Evolutionary conservation across 164 flowering plant genomes (phyloP).

Genomic region (Annona cherimola): DNA sequence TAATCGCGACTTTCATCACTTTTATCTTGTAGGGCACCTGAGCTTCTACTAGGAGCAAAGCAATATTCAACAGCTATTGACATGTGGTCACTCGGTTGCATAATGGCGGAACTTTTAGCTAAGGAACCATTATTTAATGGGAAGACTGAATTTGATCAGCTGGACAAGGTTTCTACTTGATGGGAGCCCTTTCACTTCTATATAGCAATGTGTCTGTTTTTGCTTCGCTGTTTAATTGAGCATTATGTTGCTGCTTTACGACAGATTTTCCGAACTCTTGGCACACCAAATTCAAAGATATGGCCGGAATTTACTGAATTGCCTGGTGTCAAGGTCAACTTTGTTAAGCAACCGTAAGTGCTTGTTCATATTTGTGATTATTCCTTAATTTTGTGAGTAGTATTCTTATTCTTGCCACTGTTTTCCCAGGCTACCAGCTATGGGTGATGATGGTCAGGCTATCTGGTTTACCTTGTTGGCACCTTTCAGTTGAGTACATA

Average conservation of each 20-base stretch:
- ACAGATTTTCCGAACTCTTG: conserved; percentile 78
- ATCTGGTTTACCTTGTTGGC: conserved; percentile 68
- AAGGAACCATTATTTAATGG: conserved; percentile 60
- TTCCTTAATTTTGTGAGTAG: conserved; percentile 11
- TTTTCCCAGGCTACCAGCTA: conserved; percentile 63
- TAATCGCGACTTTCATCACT: background rate
- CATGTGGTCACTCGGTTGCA: conserved; percentile 89
- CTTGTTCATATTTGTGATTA: conserved; percentile 8
- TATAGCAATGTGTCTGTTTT: background rate
- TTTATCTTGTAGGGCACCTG: conserved; percentile 59
- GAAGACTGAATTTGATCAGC: conserved; percentile 57
- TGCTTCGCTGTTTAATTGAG: background rate
- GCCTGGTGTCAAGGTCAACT: conserved; percentile 82
- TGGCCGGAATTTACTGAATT: conserved; percentile 86
- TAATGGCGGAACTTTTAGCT: conserved; percentile 69
- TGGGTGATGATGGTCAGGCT: conserved; percentile 84
- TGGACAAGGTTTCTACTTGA: conserved; percentile 42
- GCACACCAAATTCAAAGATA: conserved; percentile 82
- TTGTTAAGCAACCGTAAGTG: conserved; percentile 69
- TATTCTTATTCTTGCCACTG: conserved; percentile 36
- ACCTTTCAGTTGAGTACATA: conserved; percentile 21
- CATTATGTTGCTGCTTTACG: background rate
- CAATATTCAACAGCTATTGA: conserved; percentile 76
- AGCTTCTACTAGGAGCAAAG: conserved; percentile 57
- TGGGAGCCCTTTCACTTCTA: background rate